Evolutionary conservation across 139 green algal genomes (phyloP).

Genomic region (Auxenochlorella pyrenoidosa): DNA sequence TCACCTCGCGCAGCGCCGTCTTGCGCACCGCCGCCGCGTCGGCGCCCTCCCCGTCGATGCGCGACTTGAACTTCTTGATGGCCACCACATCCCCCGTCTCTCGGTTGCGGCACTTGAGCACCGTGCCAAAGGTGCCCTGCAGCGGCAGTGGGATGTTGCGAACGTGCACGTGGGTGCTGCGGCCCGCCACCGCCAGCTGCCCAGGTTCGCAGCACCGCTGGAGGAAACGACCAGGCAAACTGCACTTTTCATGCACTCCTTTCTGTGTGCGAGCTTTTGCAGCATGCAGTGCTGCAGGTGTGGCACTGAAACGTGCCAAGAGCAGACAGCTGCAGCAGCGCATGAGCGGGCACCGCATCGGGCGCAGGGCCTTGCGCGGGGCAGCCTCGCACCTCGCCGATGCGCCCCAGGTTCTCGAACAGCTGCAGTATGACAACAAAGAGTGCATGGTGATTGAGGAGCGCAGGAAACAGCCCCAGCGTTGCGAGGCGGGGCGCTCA

Average conservation of each 20-base stretch:
- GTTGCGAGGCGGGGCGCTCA: no score
- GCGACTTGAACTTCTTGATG: slow-evolving; percentile 94
- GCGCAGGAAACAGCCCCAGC: no score
- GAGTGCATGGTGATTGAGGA: background rate
- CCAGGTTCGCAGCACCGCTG: no score
- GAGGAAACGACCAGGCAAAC: no score
- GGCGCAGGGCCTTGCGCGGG: no score
- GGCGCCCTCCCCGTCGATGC: slow-evolving; percentile 13
- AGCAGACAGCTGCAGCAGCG: background rate
- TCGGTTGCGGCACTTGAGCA: slow-evolving; percentile 86
- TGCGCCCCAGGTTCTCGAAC: slow-evolving; percentile 64
- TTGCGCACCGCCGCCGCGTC: slow-evolving; percentile 61
- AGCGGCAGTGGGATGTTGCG: background rate
- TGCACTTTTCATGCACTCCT: no score
- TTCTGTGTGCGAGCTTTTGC: no score
- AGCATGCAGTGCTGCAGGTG: no score
- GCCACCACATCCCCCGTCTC: slow-evolving; percentile 87
- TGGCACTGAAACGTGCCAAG: no score
- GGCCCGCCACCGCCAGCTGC: background rate
- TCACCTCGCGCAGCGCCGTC: slow-evolving; percentile 89
- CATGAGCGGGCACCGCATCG: background rate
- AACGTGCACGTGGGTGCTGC: background rate
- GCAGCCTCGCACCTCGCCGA: slow-evolving; percentile 74
- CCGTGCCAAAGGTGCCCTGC: slow-evolving; percentile 85
- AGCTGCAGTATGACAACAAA: slow-evolving; percentile 34